Evolutionary conservation across 2,329 filamentous ascomycete species (phyloP), one percentile per base, ranked within the genome.

Genomic region (Exophiala mesophila): DNA sequence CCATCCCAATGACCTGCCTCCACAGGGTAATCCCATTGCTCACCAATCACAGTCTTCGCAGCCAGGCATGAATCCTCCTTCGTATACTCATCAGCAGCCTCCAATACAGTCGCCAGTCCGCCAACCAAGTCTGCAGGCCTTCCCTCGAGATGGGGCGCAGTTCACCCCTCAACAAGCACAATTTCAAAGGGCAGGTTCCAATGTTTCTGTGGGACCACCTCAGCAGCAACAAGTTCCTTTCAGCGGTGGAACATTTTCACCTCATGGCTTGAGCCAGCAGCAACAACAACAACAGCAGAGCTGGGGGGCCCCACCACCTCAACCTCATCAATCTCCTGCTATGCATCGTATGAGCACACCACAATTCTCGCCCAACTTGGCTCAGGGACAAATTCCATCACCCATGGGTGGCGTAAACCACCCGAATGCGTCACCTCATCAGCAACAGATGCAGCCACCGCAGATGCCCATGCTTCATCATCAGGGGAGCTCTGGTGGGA

Each of bases 81-180:
- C 83, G 82, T 76, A 85, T 40, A 71, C 82, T 37, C 81, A 85
- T 58, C 76, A 82, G 24, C 85, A 85, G 58, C 82, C 78, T 58
- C 74, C 82, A 28, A 79, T 88, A 59, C 84, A 87, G 60, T 82
- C 86, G 17, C 80, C 81, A 17, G 80, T 88, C 63, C 79, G 85
- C 65, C 74, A 77, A 59, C 42, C 40, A 16, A 47, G 38, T 30
- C 81, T 83, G 67, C 78, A 80, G 26, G 66, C 71, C 59, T 66
- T 78, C 62, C 65, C 71, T 23, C 68, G 76, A 36, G 72, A 78
- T 45, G 77, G 83, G 59, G 77, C 85, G 63, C 81, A 82, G 56
- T 75, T 77, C 53, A 76, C 82, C 4, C 52, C 52, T 9, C 47
- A 49, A 19, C 50, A 47, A 15, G 40, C 47, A 3, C 41, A 47